These are phyloP conservation scores for Aspergillus heteromorphus DNA, from an alignment of 495 filamentous ascomycete species.

Conservation along the genomic window DNA sequence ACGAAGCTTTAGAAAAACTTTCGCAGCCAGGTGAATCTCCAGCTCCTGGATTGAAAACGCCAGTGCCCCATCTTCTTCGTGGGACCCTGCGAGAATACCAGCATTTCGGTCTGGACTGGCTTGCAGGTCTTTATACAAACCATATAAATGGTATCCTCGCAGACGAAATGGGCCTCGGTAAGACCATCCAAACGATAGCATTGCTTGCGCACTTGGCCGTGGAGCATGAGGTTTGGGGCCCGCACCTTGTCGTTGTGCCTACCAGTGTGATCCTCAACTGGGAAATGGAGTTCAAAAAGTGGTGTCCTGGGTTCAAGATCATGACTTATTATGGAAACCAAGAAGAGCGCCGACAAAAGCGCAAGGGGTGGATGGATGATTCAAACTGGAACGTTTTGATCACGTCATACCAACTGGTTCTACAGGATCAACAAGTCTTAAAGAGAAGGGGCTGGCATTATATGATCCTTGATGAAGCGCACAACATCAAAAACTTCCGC, in stretches of 20 bases:
- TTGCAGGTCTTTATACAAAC: constrained; percentile 85
- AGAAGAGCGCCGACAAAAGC: constrained; percentile 86
- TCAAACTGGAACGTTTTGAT: constrained; percentile 95
- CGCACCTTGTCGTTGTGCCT: constrained; percentile 92
- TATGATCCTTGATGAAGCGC: constrained; percentile 96
- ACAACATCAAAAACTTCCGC: constrained; percentile 99
- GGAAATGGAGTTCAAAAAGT: constrained; percentile 99
- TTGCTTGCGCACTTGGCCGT: constrained; percentile 90
- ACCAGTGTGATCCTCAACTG: constrained; percentile 99
- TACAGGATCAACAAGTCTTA: constrained; percentile 90
- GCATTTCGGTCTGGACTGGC: constrained; percentile 94
- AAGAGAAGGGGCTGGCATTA: constrained; percentile 95
- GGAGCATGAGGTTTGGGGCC: constrained; percentile 88
- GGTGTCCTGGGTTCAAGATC: constrained; percentile 97
- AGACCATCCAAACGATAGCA: constrained; percentile 98
- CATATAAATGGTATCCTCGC: constrained; percentile 97
- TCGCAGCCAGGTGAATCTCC: constrained; percentile 28
- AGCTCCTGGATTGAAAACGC: constrained; percentile 53
- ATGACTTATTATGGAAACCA: constrained; percentile 92
- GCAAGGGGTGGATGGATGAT: constrained; percentile 84
- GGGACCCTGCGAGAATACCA: constrained; percentile 95
- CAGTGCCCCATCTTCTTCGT: constrained; percentile 81
- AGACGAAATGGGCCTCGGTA: constrained; percentile 98
- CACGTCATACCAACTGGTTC: constrained; percentile 93
- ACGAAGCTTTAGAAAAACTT: constrained; percentile 39